Percentiles rank a stretch among this genome's conserved stretches.
These are phyloP conservation scores for Sporopachydermia quercuum DNA, from an alignment of 805 yeast species.

Conservation along the genomic window DNA sequence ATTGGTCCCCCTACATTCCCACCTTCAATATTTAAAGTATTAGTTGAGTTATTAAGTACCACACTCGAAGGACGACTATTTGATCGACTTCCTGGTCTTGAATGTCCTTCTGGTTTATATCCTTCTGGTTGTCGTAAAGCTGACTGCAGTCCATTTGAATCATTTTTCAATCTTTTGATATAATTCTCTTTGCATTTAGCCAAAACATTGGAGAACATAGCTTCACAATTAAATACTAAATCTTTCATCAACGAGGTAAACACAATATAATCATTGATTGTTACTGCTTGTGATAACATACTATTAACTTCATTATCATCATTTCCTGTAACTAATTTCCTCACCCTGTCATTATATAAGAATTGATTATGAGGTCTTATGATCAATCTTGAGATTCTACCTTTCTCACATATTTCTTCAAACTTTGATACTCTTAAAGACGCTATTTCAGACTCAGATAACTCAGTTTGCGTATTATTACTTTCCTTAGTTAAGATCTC, in stretches of 20 bases:
- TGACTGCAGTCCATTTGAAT: neutral
- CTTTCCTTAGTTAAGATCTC: conserved; percentile 20
- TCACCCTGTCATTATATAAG: neutral
- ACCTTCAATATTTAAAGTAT: too few relatives aligned
- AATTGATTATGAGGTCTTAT: neutral
- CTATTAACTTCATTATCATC: neutral
- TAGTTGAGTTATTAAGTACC: neutral
- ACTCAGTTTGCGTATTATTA: neutral
- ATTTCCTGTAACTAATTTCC: neutral
- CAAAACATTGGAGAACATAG: neutral
- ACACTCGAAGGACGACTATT: neutral
- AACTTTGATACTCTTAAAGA: neutral
- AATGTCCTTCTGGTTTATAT: neutral
- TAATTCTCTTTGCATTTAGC: neutral
- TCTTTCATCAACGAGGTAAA: neutral
- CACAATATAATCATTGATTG: neutral
- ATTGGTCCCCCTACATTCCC: too few relatives aligned
- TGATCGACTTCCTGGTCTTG: neutral
- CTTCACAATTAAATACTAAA: neutral
- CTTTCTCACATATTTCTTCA: neutral
- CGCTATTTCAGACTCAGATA: neutral
- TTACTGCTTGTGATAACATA: neutral
- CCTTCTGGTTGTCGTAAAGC: neutral
- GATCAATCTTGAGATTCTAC: neutral
- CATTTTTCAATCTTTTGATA: neutral